Base-by-base conservation (phyloP, 805 yeast genomes). In the Metschnikowia amazonensis region DNA sequence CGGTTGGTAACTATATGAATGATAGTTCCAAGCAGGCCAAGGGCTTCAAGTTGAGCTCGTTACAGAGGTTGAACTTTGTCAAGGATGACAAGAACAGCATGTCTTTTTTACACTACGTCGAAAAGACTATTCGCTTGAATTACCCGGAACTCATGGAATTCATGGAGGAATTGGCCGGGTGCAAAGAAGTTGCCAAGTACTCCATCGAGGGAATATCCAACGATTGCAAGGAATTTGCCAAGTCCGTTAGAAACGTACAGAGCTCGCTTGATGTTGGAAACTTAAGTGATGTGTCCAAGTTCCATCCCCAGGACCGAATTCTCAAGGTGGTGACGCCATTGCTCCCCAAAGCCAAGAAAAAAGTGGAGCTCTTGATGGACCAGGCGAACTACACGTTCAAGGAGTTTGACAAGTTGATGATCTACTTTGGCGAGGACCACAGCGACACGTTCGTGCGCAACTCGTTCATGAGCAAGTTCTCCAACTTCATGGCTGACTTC, bases 1-100 rank as follows among this genome's bases (percentile, higher is more conserved):
- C 82, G 11, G 79, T 86, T 46, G 95, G 94, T 50, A 86, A 86
- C 56, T 84, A 78, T 55, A 86, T 86, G 94, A 86, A 86, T 60
- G 89, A 83, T 56, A 64, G 73, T 5, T 71, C 83, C 3, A 85
- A 82, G 56, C 76, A 77, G 50, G 89, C 87, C 0, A 71, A 72
- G 28, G 95, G 95, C 17, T 84, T 86, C 63, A 82, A 77, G 55
- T 67, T 86, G 47, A 75, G 82, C 36, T 82, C 92, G 0, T 70
- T 86, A 47, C 86, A 78, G 54, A 73, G 89, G 59, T 70, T 86
- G 50, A 78, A 81, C 29, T 85, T 84, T 60, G 78, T 86, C 69
- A 86, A 86, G 66, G 85, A 82, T 59, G 79, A 74, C 39, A 80
- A 80, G 50, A 84, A 82, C 57, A 79, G 82, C 51, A 75, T 80